Evolutionary conservation across 2,329 filamentous ascomycete species (phyloP).

Genomic region (Metarhizium brunneum): DNA sequence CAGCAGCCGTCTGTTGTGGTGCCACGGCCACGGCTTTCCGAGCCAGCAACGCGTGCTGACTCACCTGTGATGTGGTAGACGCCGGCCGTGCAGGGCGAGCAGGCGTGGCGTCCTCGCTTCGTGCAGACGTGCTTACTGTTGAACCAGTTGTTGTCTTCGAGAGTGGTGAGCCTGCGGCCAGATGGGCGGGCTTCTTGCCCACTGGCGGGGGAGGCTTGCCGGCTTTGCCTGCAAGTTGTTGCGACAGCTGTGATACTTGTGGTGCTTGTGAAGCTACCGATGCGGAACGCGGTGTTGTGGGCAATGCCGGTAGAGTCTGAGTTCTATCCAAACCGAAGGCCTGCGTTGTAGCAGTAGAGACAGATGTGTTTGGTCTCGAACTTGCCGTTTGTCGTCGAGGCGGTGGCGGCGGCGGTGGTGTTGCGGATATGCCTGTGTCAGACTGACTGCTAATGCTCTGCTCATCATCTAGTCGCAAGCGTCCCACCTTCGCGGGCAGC

Average conservation of each 20-base stretch:
- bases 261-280: slow-evolving; percentile 22
- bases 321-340: slow-evolving; percentile 13
- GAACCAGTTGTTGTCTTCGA: slow-evolving; percentile 13
- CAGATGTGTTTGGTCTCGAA: slow-evolving; percentile 7
- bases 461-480: slow-evolving; percentile 34
- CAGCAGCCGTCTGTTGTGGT: slow-evolving; percentile 1
- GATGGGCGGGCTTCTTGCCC: slow-evolving; percentile 54
- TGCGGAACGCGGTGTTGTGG: slow-evolving; percentile 18
- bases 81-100: slow-evolving; percentile 6
- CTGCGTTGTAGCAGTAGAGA: neutral
- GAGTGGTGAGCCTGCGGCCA: slow-evolving; percentile 23
- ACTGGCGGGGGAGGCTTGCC: slow-evolving; percentile 43
- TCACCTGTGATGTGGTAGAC: slow-evolving; percentile 1
- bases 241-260: slow-evolving; percentile 21
- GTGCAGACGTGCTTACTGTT: slow-evolving; percentile 2
- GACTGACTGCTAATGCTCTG: slow-evolving; percentile 10
- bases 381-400: slow-evolving; percentile 33
- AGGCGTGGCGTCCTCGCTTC: slow-evolving; percentile 13
- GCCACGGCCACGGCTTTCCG: slow-evolving; percentile 1
- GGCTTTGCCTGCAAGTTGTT: slow-evolving; percentile 20
- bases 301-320: slow-evolving; percentile 17
- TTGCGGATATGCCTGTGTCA: slow-evolving; percentile 8
- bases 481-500: slow-evolving; percentile 36
- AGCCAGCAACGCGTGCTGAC: neutral
- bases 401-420: slow-evolving; percentile 31